phyloP scores from a whole-genome alignment of 805 yeast genomes.

The Monosporozyma servazzii region DNA sequence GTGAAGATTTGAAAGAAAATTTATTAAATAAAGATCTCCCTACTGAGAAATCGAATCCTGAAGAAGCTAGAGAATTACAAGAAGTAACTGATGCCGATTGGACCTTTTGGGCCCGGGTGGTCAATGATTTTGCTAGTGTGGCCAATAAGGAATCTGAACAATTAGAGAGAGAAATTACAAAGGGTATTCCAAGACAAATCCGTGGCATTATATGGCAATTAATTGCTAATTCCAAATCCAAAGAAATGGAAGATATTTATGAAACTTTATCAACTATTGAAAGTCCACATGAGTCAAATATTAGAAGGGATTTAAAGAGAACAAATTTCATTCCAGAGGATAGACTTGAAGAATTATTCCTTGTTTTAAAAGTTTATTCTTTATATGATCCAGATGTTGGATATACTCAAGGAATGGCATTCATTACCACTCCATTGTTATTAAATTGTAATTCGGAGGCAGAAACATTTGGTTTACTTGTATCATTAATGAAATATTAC shows the following conservation, averaged over 20 bases:
- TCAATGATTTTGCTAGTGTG: conserved; percentile 62
- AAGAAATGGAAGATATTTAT: conserved; percentile 31
- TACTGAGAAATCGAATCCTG: conserved; percentile 5
- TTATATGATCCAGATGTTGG: conserved; percentile 89
- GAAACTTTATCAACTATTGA: conserved; percentile 39
- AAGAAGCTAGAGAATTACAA: conserved; percentile 29
- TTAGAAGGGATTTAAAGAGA: conserved; percentile 73
- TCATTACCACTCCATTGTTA: conserved; percentile 75
- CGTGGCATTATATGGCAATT: conserved; percentile 92
- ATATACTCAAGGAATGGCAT: conserved; percentile 97
- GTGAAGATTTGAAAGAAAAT: conserved; percentile 8
- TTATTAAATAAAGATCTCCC: conserved; percentile 1
- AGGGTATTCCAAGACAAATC: conserved; percentile 77
- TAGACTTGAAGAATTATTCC: conserved; percentile 55
- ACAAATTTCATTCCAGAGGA: conserved; percentile 69
- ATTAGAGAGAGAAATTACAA: conserved; percentile 51
- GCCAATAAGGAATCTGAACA: conserved; percentile 53
- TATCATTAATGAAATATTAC: conserved; percentile 76
- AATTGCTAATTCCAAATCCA: conserved; percentile 68
- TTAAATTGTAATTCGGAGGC: conserved; percentile 60
- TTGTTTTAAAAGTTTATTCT: conserved; percentile 76
- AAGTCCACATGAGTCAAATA: conserved; percentile 63
- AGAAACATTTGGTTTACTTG: conserved; percentile 77
- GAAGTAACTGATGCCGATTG: conserved; percentile 46
- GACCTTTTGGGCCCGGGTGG: conserved; percentile 83